These are phyloP conservation scores for Barnettozyma salicaria DNA, from an alignment of 805 yeast species.

Conservation along the genomic window DNA sequence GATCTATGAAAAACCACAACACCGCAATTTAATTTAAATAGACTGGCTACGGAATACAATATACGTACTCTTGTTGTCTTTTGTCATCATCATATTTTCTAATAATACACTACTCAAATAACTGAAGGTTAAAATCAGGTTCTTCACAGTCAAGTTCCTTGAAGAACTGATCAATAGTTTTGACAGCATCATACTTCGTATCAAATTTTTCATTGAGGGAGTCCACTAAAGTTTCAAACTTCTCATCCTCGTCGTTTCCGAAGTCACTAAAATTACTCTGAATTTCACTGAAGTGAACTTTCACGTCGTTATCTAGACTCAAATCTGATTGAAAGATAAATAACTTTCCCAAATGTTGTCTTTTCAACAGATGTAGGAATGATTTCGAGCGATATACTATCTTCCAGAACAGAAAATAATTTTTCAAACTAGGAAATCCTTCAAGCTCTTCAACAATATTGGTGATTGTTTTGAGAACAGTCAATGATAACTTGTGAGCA, in stretches of 20 bases:
- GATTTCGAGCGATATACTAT: conserved; percentile 11
- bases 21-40: too few relatives aligned
- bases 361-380: conserved; percentile 14
- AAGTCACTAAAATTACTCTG: conserved; percentile 7
- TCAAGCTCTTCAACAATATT: conserved; percentile 19
- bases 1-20: conserved; percentile 33
- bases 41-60: background rate
- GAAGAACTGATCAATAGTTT: conserved; percentile 13
- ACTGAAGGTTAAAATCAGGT: conserved; percentile 13
- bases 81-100: background rate
- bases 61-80: too few relatives aligned
- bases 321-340: conserved; percentile 10
- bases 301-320: conserved; percentile 2
- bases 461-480: conserved; percentile 14
- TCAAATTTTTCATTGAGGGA: conserved; percentile 15
- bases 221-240: conserved; percentile 13
- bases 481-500: conserved; percentile 4
- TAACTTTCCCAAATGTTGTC: conserved; percentile 12
- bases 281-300: conserved; percentile 15
- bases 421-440: conserved; percentile 13
- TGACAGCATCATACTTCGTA: conserved; percentile 8
- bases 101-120: conserved; percentile 7
- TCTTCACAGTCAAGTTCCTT: conserved; percentile 16
- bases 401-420: conserved; percentile 20
- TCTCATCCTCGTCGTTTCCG: conserved; percentile 7